Evolutionary conservation across 208 protist genomes (phyloP), one percentile per base, ranked within the genome.

Genomic region (Acanthamoeba triangularis): DNA sequence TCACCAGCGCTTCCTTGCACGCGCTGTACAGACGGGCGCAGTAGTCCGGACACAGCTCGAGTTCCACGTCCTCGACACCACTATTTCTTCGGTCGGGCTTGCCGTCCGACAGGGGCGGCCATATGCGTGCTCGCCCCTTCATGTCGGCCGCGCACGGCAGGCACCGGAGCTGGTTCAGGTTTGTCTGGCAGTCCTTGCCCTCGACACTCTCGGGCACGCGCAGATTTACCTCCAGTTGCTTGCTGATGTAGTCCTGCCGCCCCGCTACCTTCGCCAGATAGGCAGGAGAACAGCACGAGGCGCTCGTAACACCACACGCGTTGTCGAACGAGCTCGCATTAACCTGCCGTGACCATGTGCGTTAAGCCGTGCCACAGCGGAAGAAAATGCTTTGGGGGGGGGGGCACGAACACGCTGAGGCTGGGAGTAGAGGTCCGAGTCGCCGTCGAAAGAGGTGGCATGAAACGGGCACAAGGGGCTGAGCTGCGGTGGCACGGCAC

Each of bases 21-120:
- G 82, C 44, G 16, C 23, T 28, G 54, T 65, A 90, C 16, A 90
- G 82, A 7, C 82, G 44, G 35, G 11, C n/a, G 52, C 82, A 90
- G 52, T 90, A 90, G 49, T 90, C 82, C 2, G n/a, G 23, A 52
- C 82, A 90, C n/a, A 90, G 82, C 30, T 65, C 82, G n/a, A 90
- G 44, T 44, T 90, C 49, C 30, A 90, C 49, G 1, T 90, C 54
- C n/a, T 65, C 82, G 82, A n/a, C 20, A 20, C 18, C 52, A 4
- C 63, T n/a, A 59, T 47, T n/a, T 13, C 52, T 90, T 8, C 33
- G 67, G 28, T 35, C 67, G 67, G 67, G 14, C 63, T 69, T 69
- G 67, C 33, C 67, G 30, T 18, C 28, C 3, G 33, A 33, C 16
- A 74, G 33, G 67, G 67, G 18, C 0, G 76, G 76, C 76, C 35